phyloP scores from a whole-genome alignment of 1,139 yeast genomes.

The Yamadazyma friedrichii region DNA sequence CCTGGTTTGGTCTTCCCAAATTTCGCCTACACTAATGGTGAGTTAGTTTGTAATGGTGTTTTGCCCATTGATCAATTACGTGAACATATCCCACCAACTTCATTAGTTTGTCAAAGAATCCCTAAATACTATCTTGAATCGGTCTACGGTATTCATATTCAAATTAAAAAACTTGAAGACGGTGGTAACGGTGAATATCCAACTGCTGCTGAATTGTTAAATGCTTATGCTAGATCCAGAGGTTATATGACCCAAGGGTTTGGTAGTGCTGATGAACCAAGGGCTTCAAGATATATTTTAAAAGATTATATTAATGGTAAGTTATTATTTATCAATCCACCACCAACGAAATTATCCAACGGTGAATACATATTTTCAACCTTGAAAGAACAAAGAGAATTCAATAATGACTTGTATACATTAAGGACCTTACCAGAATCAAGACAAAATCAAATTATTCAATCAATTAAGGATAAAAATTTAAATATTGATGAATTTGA shows the following conservation, averaged over 20 bases:
- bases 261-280: conserved; percentile 94
- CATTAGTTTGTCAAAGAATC: conserved; percentile 80
- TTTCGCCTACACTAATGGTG: conserved; percentile 95
- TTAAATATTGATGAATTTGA: conserved; percentile 54
- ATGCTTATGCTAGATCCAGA: conserved; percentile 93
- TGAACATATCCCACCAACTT: conserved; percentile 89
- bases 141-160: conserved; percentile 87
- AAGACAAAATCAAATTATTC: conserved; percentile 67
- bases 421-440: conserved; percentile 65
- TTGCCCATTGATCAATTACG: conserved; percentile 95
- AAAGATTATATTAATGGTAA: conserved; percentile 96
- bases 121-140: conserved; percentile 91
- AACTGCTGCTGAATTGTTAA: conserved; percentile 83
- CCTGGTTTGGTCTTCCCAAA: conserved; percentile 99
- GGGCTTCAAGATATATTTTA: conserved; percentile 89
- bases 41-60: conserved; percentile 96
- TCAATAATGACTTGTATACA: conserved; percentile 72
- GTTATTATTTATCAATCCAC: conserved; percentile 81
- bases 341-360: conserved; percentile 55
- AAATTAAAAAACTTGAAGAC: conserved; percentile 69
- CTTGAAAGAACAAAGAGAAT: conserved; percentile 52
- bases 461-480: conserved; percentile 58
- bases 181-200: conserved; percentile 86
- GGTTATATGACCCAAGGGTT: conserved; percentile 98
- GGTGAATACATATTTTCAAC: conserved; percentile 37